Evolutionary conservation across 306 rosid genomes (phyloP), one percentile per base, ranked within the genome.

Genomic region (Lathyrus aphaca): DNA sequence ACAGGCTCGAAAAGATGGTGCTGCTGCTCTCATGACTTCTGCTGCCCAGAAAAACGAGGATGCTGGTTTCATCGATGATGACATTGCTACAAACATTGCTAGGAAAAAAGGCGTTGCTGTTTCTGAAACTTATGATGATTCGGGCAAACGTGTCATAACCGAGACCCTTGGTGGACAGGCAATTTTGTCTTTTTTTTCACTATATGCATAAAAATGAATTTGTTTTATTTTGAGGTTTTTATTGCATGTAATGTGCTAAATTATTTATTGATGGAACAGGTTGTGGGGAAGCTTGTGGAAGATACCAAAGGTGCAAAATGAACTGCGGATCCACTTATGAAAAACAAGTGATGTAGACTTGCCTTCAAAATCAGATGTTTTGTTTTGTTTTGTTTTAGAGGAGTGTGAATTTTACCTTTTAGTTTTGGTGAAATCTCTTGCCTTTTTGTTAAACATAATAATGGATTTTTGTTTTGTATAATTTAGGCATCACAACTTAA

Each of bases 131-230:
- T 14, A 60, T 10, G 71, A n/a, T n/a, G 71, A n/a, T n/a, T 42
- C 30, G 0, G 83, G 84, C 13, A 70, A 66, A 25, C 81, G 66
- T 8, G 25, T 81, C 12, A 5, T 83, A n/a, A 66, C 70, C 0
- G 81, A 87, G 61, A 68, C 77, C 4, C 70, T 86, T 2, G 87
- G 79, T 3, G 86, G 85, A 4, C 86, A 86, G 76, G 89, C 38
- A 45, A 66, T 17, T 1, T 6, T 32, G 0, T 6, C 16, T 0
- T 2, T 43, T 43, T 38, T 27, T 27, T 27, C 0, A 27, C 5
- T 29, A 29, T 3, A 4, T 4, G 32, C 32, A 29, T 3, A 29
- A 29, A 29, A 29, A 29, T 29, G 4, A 29, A 4, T 3, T 29
- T 29, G 32, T 29, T 29, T 29, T 29, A 27, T 27, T 27, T 27